Conservation (phyloP, 140 eudicot genomes). For the Senecio squalidus region DNA sequence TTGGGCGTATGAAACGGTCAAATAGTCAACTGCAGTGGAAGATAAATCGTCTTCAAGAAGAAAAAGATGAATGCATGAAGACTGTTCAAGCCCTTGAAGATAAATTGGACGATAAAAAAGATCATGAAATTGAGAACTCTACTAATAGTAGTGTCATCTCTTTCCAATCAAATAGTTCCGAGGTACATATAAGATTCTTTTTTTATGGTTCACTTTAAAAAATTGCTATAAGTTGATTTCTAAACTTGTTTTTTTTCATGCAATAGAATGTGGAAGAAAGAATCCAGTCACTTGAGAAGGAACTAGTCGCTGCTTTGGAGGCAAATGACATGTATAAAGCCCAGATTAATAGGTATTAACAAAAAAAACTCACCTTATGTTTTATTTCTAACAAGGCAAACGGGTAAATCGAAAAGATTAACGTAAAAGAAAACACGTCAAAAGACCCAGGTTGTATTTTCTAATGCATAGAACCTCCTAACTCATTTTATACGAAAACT, state of each 20-base stretch:
- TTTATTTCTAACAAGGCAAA: background rate
- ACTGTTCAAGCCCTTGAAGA: conserved; percentile 43
- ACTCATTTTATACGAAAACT: background rate
- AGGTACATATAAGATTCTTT: conserved; percentile 33
- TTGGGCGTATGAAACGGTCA: conserved; percentile 49
- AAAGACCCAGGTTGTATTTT: background rate
- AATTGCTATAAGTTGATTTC: conserved; percentile 12
- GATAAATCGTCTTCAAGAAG: conserved; percentile 49
- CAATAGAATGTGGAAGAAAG: conserved; percentile 33
- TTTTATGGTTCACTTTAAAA: background rate
- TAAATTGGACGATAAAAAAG: conserved; percentile 34
- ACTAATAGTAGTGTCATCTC: conserved; percentile 19
- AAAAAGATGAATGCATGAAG: conserved; percentile 42
- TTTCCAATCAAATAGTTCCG: conserved; percentile 29
- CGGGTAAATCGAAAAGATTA: background rate
- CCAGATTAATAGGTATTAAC: conserved; percentile 48
- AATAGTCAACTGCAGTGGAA: conserved; percentile 57
- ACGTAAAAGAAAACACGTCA: background rate
- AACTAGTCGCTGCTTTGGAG: conserved; percentile 63
- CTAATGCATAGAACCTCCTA: background rate
- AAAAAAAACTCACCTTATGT: background rate
- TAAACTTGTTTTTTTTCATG: conserved; percentile 13
- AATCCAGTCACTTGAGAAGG: conserved; percentile 44
- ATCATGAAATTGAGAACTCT: conserved; percentile 16
- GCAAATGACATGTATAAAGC: conserved; percentile 59